Base-by-base conservation (phyloP, 371 early-diverging fungal genomes). In the Mucor irregularis region DNA sequence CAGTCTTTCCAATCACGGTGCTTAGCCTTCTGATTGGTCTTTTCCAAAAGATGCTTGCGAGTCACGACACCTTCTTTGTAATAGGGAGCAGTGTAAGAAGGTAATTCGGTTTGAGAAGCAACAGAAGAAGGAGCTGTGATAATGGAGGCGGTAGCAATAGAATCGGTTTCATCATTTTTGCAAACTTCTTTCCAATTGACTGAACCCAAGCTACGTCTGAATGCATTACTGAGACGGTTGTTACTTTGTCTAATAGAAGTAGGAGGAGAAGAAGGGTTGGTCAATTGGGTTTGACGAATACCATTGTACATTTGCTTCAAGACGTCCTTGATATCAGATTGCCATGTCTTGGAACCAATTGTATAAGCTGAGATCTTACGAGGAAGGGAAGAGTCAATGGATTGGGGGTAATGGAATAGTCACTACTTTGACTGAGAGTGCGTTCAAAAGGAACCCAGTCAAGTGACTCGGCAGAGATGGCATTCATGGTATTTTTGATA, bases 1-100 rank as follows among this genome's bases (percentile, higher is more conserved):
- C 88, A 81, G 19, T 90, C 80, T 53, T 85, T 89, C 95, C 95
- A 95, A 10, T 81, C 77, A 10, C 95, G 82, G 56, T 87, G 74
- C 34, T 84, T 80, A 8, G 95, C 91, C 68, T 89, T 89, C 53
- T 83, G 82, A 46, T 86, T 90, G 3, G 78, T 71, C 5, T 82
- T 70, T 59, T 91, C 91, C 53, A 83, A 76, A 31, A 91, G 68
- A 61, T 92, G 91, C 64, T 95, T 95, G 35, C 94, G 80, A 56
- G 86, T 80, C 21, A 95, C 78, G 14, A 90, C 73, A 2, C 93
- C 89, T 57, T 88, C 88, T 56, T 88, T 79, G 1, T 74, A 62
- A 34, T 76, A 78, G 24, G 75, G 72, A 7, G 69, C 58, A 46
- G 56, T 61, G 47, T 51, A 21, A 16, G 67, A 48, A 10, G 61